Conservation (phyloP, 2,329 filamentous ascomycete species). For the Ophiostoma populinum region DNA sequence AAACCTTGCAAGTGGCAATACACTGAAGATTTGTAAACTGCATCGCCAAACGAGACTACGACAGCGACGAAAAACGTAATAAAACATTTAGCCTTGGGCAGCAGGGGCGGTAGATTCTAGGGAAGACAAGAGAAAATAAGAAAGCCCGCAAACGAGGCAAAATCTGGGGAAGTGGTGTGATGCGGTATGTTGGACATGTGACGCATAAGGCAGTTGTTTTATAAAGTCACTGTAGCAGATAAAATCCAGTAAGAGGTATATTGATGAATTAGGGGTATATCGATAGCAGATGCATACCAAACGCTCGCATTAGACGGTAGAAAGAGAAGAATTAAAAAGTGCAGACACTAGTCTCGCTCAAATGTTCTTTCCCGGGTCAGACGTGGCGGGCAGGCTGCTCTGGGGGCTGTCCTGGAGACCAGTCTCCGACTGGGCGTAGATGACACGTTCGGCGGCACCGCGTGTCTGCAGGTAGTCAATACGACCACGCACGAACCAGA, state of each 20-base stretch:
- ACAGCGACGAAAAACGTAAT: no score
- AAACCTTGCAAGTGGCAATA: no score
- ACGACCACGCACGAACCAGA: slow-evolving; percentile 10
- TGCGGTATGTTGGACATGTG: no score
- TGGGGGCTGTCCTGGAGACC: not conserved
- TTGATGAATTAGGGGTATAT: not conserved
- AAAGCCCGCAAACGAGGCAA: no score
- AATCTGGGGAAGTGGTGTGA: no score
- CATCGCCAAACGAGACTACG: no score
- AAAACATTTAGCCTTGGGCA: no score
- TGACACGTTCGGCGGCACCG: slow-evolving; percentile 3
- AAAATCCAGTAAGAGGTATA: not conserved
- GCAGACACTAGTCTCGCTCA: not conserved
- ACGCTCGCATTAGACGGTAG: no score
- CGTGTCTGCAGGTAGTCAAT: slow-evolving; percentile 7
- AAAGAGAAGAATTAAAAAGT: not conserved
- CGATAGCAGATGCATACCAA: not conserved
- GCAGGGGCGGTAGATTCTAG: no score
- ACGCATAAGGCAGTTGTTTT: no score
- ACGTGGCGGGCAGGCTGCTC: not conserved
- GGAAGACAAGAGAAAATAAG: no score
- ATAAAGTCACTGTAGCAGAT: not conserved
- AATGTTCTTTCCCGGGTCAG: not conserved
- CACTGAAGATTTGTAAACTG: no score
- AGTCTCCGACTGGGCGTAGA: slow-evolving; percentile 5